These are phyloP conservation scores for Breynia disticha DNA, from an alignment of 441 rosid genomes.

Conservation along the genomic window DNA sequence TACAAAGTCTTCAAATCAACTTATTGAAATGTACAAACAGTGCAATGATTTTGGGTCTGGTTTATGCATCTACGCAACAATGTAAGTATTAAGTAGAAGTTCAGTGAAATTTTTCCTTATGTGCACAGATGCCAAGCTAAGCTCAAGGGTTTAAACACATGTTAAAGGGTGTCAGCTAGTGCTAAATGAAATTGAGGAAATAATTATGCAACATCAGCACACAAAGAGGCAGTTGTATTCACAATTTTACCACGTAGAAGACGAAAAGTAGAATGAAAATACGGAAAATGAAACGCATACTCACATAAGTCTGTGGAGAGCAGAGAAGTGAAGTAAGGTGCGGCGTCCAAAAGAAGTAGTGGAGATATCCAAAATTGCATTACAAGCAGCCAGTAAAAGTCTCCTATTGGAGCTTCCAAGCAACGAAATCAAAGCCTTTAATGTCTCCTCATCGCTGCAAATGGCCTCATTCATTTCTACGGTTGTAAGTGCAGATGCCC, in stretches of 20 bases:
- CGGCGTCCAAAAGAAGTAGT: constrained; percentile 32
- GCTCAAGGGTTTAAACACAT: not conserved
- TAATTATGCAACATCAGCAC: too few species aligned
- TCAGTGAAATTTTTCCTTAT: too few species aligned
- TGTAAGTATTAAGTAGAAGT: too few species aligned
- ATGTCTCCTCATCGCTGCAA: constrained; percentile 28
- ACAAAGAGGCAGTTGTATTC: too few species aligned
- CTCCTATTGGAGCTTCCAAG: constrained; percentile 16
- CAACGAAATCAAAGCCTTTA: constrained; percentile 27
- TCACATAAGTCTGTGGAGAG: constrained; percentile 38
- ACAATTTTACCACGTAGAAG: too few species aligned
- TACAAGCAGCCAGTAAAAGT: constrained; percentile 33
- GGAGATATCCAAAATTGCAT: constrained; percentile 45
- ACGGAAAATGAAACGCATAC: constrained; percentile 12
- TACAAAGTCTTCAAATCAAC: too few species aligned
- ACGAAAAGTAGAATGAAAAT: not conserved
- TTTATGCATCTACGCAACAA: too few species aligned
- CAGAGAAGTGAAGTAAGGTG: constrained; percentile 32
- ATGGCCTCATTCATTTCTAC: constrained; percentile 34
- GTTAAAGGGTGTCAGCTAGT: too few species aligned
- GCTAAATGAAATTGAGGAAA: too few species aligned
- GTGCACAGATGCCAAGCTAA: too few species aligned
- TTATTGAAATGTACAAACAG: too few species aligned
- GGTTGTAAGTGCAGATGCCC: constrained; percentile 31
- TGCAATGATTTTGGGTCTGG: too few species aligned